Evolutionary conservation across 345 rosid species (phyloP).

Genomic region (Salix purpurea): DNA sequence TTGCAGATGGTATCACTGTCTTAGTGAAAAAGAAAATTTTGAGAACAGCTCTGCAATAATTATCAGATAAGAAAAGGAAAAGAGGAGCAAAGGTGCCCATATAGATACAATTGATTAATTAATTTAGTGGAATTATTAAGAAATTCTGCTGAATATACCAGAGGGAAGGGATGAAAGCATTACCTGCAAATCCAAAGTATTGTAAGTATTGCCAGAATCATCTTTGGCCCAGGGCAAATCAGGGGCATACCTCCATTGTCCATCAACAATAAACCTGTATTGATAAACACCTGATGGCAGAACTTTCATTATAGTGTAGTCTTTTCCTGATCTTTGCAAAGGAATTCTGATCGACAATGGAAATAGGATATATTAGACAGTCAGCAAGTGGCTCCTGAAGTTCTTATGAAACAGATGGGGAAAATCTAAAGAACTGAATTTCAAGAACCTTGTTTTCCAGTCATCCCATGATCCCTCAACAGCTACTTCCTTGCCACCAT

Average conservation of each 20-base stretch:
- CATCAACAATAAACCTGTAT: slow-evolving; percentile 88
- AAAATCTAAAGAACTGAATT: neutral
- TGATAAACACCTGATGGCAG: slow-evolving; percentile 94
- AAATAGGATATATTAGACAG: slow-evolving; percentile 7
- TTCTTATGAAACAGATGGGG: neutral
- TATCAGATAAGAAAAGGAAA: neutral
- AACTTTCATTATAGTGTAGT: slow-evolving; percentile 88
- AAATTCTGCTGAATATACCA: neutral
- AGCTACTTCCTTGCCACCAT: slow-evolving; percentile 77
- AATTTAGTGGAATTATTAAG: neutral
- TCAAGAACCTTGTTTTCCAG: slow-evolving; percentile 67
- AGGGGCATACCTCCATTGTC: slow-evolving; percentile 77
- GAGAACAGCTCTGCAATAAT: neutral
- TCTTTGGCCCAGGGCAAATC: slow-evolving; percentile 82
- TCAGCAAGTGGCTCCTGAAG: neutral
- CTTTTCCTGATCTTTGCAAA: slow-evolving; percentile 91
- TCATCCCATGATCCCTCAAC: slow-evolving; percentile 98
- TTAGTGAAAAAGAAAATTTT: neutral
- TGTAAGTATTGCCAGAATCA: slow-evolving; percentile 71
- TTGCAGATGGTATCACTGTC: neutral
- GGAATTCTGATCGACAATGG: slow-evolving; percentile 59
- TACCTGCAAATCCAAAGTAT: slow-evolving; percentile 89
- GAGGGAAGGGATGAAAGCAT: slow-evolving; percentile 1
- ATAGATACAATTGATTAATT: neutral
- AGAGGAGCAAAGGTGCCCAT: neutral